phyloP scores from a whole-genome alignment of 495 filamentous ascomycete genomes.

The Annulohypoxylon moriforme region DNA sequence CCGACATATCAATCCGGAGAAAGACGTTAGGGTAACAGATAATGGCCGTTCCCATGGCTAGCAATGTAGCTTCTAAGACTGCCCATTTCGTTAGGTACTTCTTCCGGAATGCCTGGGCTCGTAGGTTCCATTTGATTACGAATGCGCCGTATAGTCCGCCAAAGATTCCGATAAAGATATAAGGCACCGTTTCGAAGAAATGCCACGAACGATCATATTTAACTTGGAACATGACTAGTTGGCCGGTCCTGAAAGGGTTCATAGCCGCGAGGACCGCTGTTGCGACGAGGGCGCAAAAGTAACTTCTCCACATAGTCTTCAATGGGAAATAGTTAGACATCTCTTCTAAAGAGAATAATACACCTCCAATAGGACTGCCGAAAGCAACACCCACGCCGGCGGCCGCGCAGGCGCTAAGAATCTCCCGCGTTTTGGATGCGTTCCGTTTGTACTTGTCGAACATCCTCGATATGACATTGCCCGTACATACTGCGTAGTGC shows the following conservation, averaged over 20 bases:
- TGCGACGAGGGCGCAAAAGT: slow-evolving; percentile 96
- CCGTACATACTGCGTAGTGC: slow-evolving; percentile 97
- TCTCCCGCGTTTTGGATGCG: slow-evolving; percentile 94
- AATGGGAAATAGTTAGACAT: slow-evolving; percentile 98
- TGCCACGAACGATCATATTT: slow-evolving; percentile 97
- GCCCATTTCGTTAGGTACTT: slow-evolving; percentile 89
- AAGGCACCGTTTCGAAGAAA: slow-evolving; percentile 96
- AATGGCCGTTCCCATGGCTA: slow-evolving; percentile 85
- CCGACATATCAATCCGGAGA: slow-evolving; percentile 96
- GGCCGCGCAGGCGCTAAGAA: slow-evolving; percentile 92
- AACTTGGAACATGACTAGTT: slow-evolving; percentile 99
- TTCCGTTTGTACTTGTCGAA: slow-evolving; percentile 94
- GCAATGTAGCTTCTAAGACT: slow-evolving; percentile 84
- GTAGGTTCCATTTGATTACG: slow-evolving; percentile 98
- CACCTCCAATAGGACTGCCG: slow-evolving; percentile 95
- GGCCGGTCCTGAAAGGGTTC: slow-evolving; percentile 98
- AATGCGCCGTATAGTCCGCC: slow-evolving; percentile 96
- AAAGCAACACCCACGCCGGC: slow-evolving; percentile 97
- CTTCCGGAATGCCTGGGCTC: slow-evolving; percentile 92
- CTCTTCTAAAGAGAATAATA: slow-evolving; percentile 97
- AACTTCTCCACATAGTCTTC: slow-evolving; percentile 97
- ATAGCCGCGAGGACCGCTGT: slow-evolving; percentile 94
- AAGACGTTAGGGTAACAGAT: slow-evolving; percentile 98
- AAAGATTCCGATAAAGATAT: slow-evolving; percentile 89
- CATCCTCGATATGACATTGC: slow-evolving; percentile 93